Percentiles rank a stretch among this genome's conserved stretches.
Evolutionary conservation across 495 filamentous ascomycete species (phyloP).

Genomic region (Apodospora peruviana): DNA sequence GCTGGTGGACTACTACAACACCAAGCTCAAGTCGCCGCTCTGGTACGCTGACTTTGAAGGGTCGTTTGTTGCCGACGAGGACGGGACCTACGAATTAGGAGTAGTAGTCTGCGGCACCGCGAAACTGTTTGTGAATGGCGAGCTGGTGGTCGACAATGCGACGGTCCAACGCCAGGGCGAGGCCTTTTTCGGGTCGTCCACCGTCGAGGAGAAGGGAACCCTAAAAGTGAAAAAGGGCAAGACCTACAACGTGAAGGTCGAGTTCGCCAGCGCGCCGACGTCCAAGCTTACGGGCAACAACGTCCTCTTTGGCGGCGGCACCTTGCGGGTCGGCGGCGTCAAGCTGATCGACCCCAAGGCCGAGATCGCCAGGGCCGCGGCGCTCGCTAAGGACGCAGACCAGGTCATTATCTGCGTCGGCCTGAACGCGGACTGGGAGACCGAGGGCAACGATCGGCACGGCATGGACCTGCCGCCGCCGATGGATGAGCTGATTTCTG

Average conservation of each 20-base stretch:
- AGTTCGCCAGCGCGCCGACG: conserved; percentile 61
- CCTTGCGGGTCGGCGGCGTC: conserved; percentile 58
- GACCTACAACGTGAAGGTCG: conserved; percentile 54
- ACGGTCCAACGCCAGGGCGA: conserved; percentile 55
- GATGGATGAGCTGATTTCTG: conserved; percentile 52
- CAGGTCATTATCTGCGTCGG: conserved; percentile 59
- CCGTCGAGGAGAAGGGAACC: conserved; percentile 54
- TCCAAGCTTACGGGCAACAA: conserved; percentile 51
- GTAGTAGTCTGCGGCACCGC: conserved; percentile 65
- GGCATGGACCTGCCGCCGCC: conserved; percentile 55
- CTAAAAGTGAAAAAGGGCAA: conserved; percentile 54
- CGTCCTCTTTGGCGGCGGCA: conserved; percentile 55
- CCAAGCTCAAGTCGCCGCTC: conserved; percentile 45
- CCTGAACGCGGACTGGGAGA: conserved; percentile 60
- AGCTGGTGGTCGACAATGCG: conserved; percentile 63
- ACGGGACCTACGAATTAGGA: conserved; percentile 49
- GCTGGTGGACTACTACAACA: conserved; percentile 59
- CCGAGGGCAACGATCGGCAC: conserved; percentile 58
- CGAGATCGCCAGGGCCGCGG: conserved; percentile 56
- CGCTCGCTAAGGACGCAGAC: conserved; percentile 55
- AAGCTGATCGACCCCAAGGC: conserved; percentile 53
- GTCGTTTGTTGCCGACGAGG: conserved; percentile 50
- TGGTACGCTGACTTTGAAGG: conserved; percentile 63
- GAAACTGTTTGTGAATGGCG: conserved; percentile 57
- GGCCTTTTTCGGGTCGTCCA: conserved; percentile 56